Percentiles rank a stretch among this genome's conserved stretches.
Conservation (phyloP, 2,329 filamentous ascomycete species). For the Penicillium sp. region DNA sequence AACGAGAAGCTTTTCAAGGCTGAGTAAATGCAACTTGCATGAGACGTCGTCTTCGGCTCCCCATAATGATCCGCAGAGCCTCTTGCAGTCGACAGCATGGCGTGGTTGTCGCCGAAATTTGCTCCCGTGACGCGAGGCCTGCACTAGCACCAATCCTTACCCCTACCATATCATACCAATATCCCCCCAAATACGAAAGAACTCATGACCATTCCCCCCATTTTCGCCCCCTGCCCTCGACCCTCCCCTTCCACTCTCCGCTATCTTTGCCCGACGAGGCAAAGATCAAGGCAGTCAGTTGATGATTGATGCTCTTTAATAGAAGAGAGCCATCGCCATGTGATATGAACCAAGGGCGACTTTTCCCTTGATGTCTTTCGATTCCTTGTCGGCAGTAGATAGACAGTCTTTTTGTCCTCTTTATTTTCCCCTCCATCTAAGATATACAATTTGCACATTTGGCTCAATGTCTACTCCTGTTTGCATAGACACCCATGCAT, state of each 20-base stretch:
- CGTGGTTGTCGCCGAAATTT: slow-evolving; percentile 9
- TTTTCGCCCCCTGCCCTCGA: slow-evolving; percentile 8
- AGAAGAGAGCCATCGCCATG: slow-evolving; percentile 18
- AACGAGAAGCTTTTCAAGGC: slow-evolving; percentile 76
- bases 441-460: slow-evolving; percentile 29
- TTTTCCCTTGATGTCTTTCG: slow-evolving; percentile 16
- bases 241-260: neutral
- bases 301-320: slow-evolving; percentile 22
- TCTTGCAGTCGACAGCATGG: slow-evolving; percentile 5
- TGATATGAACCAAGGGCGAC: slow-evolving; percentile 19
- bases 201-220: slow-evolving; percentile 8
- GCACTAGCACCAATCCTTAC: slow-evolving; percentile 8
- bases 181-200: slow-evolving; percentile 2
- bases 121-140: slow-evolving; percentile 10
- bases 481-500: too few species aligned
- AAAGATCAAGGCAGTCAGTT: slow-evolving; percentile 23
- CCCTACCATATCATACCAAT: slow-evolving; percentile 6
- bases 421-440: slow-evolving; percentile 16
- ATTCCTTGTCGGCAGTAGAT: slow-evolving; percentile 30
- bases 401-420: slow-evolving; percentile 14
- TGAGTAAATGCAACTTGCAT: slow-evolving; percentile 35
- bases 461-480: neutral
- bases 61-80: neutral
- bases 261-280: slow-evolving; percentile 14
- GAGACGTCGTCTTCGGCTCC: neutral